Evolutionary conservation across 768 basidiomycete genomes (phyloP), one percentile per base, ranked within the genome.

Genomic region (Lyophyllum semitale): DNA sequence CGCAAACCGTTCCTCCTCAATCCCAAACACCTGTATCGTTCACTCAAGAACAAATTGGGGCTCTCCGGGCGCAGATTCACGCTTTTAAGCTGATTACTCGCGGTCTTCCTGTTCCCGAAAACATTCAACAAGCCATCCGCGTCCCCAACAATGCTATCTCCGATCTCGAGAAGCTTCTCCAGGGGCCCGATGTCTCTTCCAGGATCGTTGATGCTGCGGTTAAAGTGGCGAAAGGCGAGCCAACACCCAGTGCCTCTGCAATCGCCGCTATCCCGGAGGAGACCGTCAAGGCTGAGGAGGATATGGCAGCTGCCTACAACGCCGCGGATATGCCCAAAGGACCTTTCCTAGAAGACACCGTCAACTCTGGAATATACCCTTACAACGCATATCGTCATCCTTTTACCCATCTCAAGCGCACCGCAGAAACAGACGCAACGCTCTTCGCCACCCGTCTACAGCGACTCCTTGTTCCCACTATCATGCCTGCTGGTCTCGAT

Each of bases 401-500:
- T 12, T 89, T 95, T 68, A 78, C 86, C 3, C 88, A 92, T 59
- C 83, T 91, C 59, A 86, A 88, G 57, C 85, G 89, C 35, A 75
- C 80, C 23, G 59, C 82, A 27, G 83, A 84, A 48, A 77, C 75
- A 47, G 84, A 85, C 65, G 85, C 86, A 13, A 71, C 77, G 40
- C 72, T 85, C 53, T 87, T 84, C 61, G 84, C 86, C 1, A 88
- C 88, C 26, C 86, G 88, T 30, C 77, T 92, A 26, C 91, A 93
- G 65, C 82, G 90, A 3, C 81, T 93, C 22, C 74, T 98, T 40
- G 80, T 98, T 18, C 97, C 97, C 0, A 90, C 90, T 7, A 75
- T 98, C 58, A 91, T 93, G 84, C 96, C 97, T 0, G 74, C 81
- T 9, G 96, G 96, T 15, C 84, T 99, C 27, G 97, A 99, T 68